Percentiles rank a stretch among this genome's conserved stretches.
Evolutionary conservation across 1,139 yeast species (phyloP).

Genomic region (Blastobotrys serpentis): DNA sequence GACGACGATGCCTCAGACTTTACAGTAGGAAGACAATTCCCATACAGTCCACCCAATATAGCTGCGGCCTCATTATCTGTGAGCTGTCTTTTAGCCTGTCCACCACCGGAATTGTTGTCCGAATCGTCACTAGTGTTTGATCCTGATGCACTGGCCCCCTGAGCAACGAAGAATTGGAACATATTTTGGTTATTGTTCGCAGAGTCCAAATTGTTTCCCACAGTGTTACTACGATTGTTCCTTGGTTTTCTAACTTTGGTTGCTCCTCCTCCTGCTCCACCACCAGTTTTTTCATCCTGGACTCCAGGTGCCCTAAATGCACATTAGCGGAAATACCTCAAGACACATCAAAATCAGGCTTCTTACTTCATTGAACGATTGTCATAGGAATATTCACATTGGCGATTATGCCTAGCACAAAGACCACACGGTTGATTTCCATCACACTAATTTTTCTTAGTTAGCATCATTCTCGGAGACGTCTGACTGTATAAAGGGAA

Average conservation of each 20-base stretch:
- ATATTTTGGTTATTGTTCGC: conserved; percentile 14
- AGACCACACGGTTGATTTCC: conserved; percentile 20
- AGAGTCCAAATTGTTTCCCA: too few species aligned
- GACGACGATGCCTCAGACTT: background rate
- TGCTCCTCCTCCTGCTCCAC: background rate
- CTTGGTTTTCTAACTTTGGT: background rate
- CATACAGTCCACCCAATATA: conserved; percentile 19
- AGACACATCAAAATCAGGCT: conserved; percentile 10
- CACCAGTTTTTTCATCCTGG: background rate
- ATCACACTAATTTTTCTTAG: conserved; percentile 17
- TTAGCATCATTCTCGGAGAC: background rate
- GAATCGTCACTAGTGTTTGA: conserved; percentile 9
- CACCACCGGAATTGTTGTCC: background rate
- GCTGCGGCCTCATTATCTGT: conserved; percentile 19
- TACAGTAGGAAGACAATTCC: conserved; percentile 12
- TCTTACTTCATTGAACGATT: conserved; percentile 16
- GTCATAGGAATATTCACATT: conserved; percentile 21
- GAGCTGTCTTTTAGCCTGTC: conserved; percentile 12
- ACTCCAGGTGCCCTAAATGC: background rate
- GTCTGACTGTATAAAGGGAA: too few species aligned
- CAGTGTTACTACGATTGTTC: conserved; percentile 1
- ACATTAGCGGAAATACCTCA: conserved; percentile 11
- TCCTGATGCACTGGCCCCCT: background rate
- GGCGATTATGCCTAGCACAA: conserved; percentile 14
- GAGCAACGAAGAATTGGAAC: conserved; percentile 13